Percentiles rank a stretch among this genome's conserved stretches.
Conservation (phyloP, 2,329 filamentous ascomycete genomes). For the Passalora sequoiae region DNA sequence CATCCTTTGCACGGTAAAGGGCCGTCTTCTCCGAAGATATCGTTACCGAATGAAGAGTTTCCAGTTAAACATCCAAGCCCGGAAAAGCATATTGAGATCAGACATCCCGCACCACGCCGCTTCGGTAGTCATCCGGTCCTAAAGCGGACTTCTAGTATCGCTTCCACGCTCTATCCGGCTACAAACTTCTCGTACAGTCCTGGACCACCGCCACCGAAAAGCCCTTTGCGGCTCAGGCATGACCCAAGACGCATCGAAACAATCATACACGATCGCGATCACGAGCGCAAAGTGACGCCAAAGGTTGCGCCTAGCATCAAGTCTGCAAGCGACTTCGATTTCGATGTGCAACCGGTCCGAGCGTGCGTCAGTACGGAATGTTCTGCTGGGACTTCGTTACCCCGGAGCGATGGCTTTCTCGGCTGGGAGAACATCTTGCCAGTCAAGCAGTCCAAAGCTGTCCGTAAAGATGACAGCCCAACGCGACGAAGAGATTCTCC, state of each 20-base stretch:
- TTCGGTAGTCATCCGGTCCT: slow-evolving; percentile 30
- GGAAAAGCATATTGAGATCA: slow-evolving; percentile 27
- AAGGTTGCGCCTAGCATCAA: slow-evolving; percentile 29
- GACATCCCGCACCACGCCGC: slow-evolving; percentile 28
- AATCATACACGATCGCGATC: slow-evolving; percentile 18
- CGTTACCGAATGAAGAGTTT: slow-evolving; percentile 28
- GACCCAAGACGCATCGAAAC: slow-evolving; percentile 28
- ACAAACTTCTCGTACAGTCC: slow-evolving; percentile 30
- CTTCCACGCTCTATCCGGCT: slow-evolving; percentile 24
- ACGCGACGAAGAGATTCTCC: slow-evolving; percentile 16
- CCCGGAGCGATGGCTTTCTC: no score
- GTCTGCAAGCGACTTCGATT: slow-evolving; percentile 25
- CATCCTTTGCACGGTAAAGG: slow-evolving; percentile 15
- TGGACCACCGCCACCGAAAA: slow-evolving; percentile 33
- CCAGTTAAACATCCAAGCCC: slow-evolving; percentile 27
- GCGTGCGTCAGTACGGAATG: slow-evolving; percentile 32
- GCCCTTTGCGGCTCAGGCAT: slow-evolving; percentile 27
- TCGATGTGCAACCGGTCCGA: slow-evolving; percentile 22
- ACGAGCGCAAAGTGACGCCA: slow-evolving; percentile 22
- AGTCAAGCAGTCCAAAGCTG: slow-evolving; percentile 30
- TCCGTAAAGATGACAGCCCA: slow-evolving; percentile 16
- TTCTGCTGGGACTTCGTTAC: no score
- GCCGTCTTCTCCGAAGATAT: slow-evolving; percentile 17
- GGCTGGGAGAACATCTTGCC: no score
- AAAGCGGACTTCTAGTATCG: slow-evolving; percentile 30